These are phyloP conservation scores for Symmetrospora coprosmae DNA, from an alignment of 768 basidiomycete genomes.

Conservation along the genomic window DNA sequence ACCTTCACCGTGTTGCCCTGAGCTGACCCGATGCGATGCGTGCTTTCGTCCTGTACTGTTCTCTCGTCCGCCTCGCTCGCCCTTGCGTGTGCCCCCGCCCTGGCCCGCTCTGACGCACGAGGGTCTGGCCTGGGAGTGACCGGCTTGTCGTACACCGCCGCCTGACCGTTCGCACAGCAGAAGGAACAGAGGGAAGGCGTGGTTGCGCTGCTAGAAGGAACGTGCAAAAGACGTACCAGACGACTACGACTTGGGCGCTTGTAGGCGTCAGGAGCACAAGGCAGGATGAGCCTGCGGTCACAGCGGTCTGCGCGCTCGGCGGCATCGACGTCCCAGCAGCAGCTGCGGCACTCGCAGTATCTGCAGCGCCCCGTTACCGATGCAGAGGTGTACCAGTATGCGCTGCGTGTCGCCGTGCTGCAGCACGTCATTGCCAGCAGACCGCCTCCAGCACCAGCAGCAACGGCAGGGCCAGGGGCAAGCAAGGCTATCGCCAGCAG, in stretches of 20 bases:
- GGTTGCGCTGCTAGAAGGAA: background rate
- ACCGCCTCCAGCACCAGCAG: background rate
- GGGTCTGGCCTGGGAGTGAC: too few relatives aligned
- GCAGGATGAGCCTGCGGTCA: background rate
- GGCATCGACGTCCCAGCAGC: background rate
- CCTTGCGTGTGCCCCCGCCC: too few relatives aligned
- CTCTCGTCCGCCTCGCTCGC: too few relatives aligned
- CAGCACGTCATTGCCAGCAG: constrained; percentile 22
- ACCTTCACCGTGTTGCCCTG: too few relatives aligned
- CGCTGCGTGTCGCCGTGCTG: constrained; percentile 26
- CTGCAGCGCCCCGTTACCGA: constrained; percentile 9
- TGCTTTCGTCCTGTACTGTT: too few relatives aligned
- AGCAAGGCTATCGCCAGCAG: background rate
- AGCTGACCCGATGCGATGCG: too few relatives aligned
- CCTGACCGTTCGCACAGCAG: background rate
- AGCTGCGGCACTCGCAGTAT: background rate
- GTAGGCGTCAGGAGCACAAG: background rate
- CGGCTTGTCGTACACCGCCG: too few relatives aligned
- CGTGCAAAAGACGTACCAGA: background rate
- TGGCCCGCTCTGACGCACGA: too few relatives aligned
- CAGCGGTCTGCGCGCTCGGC: background rate
- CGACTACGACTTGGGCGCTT: too few relatives aligned
- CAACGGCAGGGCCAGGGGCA: background rate
- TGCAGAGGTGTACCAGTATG: constrained; percentile 24
- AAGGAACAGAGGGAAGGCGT: background rate